These are phyloP conservation scores for Phytophthora parvispora DNA, from an alignment of 352 stramenopile species.

Conservation along the genomic window DNA sequence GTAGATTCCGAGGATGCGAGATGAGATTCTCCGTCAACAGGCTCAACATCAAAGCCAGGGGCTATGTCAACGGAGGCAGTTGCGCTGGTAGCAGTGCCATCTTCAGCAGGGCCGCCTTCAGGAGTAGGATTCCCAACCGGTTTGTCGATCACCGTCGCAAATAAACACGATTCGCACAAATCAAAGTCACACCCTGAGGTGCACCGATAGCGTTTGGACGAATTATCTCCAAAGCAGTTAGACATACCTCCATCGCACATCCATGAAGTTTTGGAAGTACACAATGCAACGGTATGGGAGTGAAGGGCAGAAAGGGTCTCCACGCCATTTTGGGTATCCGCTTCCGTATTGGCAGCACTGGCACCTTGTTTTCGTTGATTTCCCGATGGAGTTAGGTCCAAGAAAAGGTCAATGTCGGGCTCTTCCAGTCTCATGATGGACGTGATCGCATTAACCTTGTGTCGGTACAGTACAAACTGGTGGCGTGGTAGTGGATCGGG, in stretches of 20 bases:
- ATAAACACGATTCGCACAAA: slow-evolving; percentile 72
- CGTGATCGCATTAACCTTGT: slow-evolving; percentile 57
- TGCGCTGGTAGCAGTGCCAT: background rate
- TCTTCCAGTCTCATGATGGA: slow-evolving; percentile 65
- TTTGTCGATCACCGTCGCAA: slow-evolving; percentile 48
- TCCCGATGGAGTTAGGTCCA: slow-evolving; percentile 48
- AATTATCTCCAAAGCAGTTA: slow-evolving; percentile 69
- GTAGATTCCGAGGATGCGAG: background rate
- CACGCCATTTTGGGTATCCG: slow-evolving; percentile 14
- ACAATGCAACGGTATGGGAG: slow-evolving; percentile 58
- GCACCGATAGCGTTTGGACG: slow-evolving; percentile 68
- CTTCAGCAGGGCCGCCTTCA: slow-evolving; percentile 10
- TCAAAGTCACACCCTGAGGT: slow-evolving; percentile 79
- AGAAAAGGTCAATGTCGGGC: slow-evolving; percentile 62
- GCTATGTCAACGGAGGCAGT: slow-evolving; percentile 6
- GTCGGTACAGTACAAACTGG: slow-evolving; percentile 72
- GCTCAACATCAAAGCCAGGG: background rate
- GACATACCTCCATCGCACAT: slow-evolving; percentile 76
- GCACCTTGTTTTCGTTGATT: slow-evolving; percentile 6
- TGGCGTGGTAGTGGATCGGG: slow-evolving; percentile 44
- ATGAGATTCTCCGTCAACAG: background rate
- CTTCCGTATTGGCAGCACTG: background rate
- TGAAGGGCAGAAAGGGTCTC: slow-evolving; percentile 60
- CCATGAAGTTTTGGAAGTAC: slow-evolving; percentile 68
- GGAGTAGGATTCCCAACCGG: slow-evolving; percentile 7